Evolutionary conservation across 2,329 filamentous ascomycete genomes (phyloP).

Genomic region (Coniochaeta sp.): DNA sequence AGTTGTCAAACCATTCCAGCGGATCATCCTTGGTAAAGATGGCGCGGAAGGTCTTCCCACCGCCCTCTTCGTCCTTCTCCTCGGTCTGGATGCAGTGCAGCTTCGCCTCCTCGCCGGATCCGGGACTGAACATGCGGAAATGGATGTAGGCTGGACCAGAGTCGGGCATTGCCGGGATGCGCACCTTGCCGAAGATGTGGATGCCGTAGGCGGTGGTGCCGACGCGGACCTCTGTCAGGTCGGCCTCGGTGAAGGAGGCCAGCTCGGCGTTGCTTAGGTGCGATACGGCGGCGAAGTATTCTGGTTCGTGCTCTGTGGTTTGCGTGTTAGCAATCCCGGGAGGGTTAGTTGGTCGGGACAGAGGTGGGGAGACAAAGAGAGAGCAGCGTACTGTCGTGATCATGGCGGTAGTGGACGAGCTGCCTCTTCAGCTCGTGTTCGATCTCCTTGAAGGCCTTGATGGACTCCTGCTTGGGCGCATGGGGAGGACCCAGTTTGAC

Average conservation of each 20-base stretch:
- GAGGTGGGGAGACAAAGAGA: not conserved
- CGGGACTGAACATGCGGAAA: conserved; percentile 38
- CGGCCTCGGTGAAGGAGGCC: conserved; percentile 25
- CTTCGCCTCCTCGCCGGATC: conserved; percentile 28
- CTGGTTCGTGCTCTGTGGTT: conserved; percentile 41
- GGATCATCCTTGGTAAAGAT: conserved; percentile 38
- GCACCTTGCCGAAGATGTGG: conserved; percentile 41
- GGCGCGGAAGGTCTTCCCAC: conserved; percentile 34
- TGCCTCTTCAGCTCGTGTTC: conserved; percentile 42
- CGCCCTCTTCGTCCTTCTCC: conserved; percentile 32
- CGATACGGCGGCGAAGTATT: conserved; percentile 44
- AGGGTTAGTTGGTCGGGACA: not conserved
- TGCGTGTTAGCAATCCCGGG: not conserved
- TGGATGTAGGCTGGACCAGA: conserved; percentile 34
- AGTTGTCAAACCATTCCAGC: conserved; percentile 49
- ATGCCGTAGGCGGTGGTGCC: conserved; percentile 39
- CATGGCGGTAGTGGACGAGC: conserved; percentile 40
- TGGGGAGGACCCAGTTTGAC: conserved; percentile 41
- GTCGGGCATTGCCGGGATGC: conserved; percentile 32
- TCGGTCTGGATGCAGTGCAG: conserved; percentile 42
- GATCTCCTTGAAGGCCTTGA: conserved; percentile 40
- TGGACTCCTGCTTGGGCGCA: conserved; percentile 40
- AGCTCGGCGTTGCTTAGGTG: conserved; percentile 30
- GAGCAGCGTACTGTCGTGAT: conserved; percentile 31
- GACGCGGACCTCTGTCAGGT: conserved; percentile 37